A percentile compares a stretch with the other conserved stretches of the same genome.
phyloP scores from a whole-genome alignment of 805 yeast species.

The Candida schatavii region DNA sequence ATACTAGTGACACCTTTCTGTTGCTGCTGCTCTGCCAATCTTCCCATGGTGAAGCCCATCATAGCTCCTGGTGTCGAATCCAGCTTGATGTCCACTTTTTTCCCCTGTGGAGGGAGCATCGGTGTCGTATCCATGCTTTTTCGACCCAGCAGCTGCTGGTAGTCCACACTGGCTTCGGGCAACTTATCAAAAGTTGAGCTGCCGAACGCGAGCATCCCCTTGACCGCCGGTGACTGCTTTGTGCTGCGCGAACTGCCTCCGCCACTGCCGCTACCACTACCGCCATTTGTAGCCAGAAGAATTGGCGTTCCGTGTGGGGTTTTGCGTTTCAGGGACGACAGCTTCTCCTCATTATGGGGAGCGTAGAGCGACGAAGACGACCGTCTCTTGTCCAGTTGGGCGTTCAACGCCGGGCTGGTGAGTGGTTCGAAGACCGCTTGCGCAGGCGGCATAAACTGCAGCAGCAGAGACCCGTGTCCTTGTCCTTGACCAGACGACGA shows the following conservation, averaged over 20 bases:
- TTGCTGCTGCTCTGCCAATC: constrained; percentile 34
- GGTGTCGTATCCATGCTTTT: constrained; percentile 32
- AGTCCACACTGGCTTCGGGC: constrained; percentile 11
- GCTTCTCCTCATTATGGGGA: constrained; percentile 22
- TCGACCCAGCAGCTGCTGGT: constrained; percentile 10
- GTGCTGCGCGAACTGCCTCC: not conserved
- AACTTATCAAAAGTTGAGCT: constrained; percentile 13
- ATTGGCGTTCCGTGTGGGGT: constrained; percentile 46
- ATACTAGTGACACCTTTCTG: not conserved
- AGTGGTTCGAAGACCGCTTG: constrained; percentile 46
- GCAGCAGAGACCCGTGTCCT: not conserved
- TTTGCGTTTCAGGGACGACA: constrained; percentile 28
- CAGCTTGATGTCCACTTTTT: constrained; percentile 21
- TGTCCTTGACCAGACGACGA: too few relatives aligned
- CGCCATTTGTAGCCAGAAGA: constrained; percentile 21
- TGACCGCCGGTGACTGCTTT: constrained; percentile 33
- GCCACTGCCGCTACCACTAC: not conserved
- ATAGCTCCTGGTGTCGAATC: constrained; percentile 29
- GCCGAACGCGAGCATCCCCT: not conserved
- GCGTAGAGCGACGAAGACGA: constrained; percentile 33
- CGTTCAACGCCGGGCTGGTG: constrained; percentile 68
- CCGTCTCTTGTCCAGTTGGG: constrained; percentile 31
- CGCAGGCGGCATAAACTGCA: constrained; percentile 19
- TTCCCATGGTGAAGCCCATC: constrained; percentile 48
- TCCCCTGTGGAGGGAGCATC: constrained; percentile 40